Base-by-base conservation (phyloP, 1,139 yeast species). In the Yamadazyma trypodendri region DNA sequence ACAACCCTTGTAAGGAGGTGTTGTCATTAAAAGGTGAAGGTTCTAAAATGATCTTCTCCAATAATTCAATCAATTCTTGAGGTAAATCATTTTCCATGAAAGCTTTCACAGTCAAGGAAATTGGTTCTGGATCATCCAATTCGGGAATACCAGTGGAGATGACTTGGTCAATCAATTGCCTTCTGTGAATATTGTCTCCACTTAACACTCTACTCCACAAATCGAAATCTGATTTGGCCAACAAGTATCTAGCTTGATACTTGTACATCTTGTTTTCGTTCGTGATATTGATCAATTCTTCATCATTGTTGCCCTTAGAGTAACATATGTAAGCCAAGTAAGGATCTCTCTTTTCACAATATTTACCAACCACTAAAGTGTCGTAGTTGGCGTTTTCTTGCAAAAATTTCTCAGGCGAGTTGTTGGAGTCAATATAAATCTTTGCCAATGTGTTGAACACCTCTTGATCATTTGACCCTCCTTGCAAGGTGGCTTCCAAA, bases 311-410 rank as follows among this genome's bases (percentile, higher is more conserved):
- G 59, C 99, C 99, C 68, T 89, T 90, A 47, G 95, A 95, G 63
- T 92, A 92, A 39, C 96, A 95, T 65, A 92, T 92, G 63, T 88
- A 92, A 14, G 98, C 99, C 61, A 92, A 75, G 68, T 88, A 92
- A 44, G 99, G 99, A 58, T 92, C 99, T 64, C 98, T 84, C 79
- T 88, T 92, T 66, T 94, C 99, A 77, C 99, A 94, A 73, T 92
- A 92, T 60, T 83, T 89, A 75, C 98, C 99, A 52, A 92, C 97
- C 52, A 85, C 86, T 51, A 87, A 72, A 18, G 98, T 85, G 64
- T 92, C 95, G 67, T 94, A 92, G 56, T 78, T 75, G 53, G 81
- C 75, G 61, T 92, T 94, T 63, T 92, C 98, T 61, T 82, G 84
- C 69, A 92, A 77, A 72, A 94, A 94, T 64, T 89, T 89, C 61